Conservation (phyloP, 352 stramenopile genomes). For the Vaucheria bursata region DNA sequence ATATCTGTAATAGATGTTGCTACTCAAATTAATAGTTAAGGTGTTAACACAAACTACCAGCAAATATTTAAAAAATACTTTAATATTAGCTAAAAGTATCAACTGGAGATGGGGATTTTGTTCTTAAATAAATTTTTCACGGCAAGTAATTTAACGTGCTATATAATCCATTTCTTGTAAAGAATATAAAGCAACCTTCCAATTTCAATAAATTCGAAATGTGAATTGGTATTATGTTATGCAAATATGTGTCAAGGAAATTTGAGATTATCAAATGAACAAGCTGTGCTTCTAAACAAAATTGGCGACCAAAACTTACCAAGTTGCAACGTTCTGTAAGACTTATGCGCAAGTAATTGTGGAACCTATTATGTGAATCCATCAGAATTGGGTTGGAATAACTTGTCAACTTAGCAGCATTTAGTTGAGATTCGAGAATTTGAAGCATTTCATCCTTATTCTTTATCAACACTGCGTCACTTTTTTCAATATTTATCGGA, state of each 20-base stretch:
- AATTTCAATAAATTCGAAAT: background rate
- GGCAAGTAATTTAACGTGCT: constrained; percentile 5
- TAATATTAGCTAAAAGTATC: too few relatives aligned
- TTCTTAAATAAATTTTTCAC: too few relatives aligned
- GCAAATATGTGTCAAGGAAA: background rate
- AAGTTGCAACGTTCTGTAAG: constrained; percentile 76
- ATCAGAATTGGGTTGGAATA: constrained; percentile 34
- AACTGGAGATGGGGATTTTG: too few relatives aligned
- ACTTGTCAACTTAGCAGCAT: background rate
- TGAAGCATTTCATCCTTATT: background rate
- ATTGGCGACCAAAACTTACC: too few relatives aligned
- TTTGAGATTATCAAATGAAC: too few relatives aligned
- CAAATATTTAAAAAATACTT: too few relatives aligned
- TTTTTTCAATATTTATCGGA: background rate
- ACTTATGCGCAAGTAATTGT: constrained; percentile 91
- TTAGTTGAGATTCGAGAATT: background rate
- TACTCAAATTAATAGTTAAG: too few relatives aligned
- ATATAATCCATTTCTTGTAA: background rate
- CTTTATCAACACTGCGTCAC: background rate
- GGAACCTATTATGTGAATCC: constrained; percentile 74
- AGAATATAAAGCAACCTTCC: background rate
- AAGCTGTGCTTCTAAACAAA: too few relatives aligned
- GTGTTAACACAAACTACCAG: too few relatives aligned
- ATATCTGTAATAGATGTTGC: too few relatives aligned
- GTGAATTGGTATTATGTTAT: background rate